phyloP scores from a whole-genome alignment of 1,284 basidiomycete genomes.

The Malassezia yamatoensis region DNA sequence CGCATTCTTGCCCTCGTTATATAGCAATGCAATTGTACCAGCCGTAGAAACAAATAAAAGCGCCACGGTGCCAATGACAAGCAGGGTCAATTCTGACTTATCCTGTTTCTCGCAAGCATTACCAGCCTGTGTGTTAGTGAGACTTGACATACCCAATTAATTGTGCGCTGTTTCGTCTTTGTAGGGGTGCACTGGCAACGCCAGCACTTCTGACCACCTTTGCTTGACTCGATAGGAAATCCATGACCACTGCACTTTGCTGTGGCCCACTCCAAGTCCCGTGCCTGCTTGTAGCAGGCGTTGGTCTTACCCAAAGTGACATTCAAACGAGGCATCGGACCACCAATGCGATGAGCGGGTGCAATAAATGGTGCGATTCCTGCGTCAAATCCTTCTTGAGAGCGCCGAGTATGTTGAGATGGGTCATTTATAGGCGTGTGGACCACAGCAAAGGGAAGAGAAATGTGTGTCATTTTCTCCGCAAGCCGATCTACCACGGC shows the following conservation, averaged over 20 bases:
- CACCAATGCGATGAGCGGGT: neutral
- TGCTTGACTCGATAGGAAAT: conserved; percentile 22
- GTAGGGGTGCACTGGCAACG: conserved; percentile 29
- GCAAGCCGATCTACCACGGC: neutral
- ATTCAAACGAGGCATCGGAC: neutral
- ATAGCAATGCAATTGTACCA: conserved; percentile 28
- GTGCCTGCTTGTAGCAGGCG: conserved; percentile 25
- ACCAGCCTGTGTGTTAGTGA: conserved; percentile 17
- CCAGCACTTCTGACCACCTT: conserved; percentile 34
- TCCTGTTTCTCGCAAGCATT: conserved; percentile 44
- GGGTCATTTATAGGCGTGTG: neutral
- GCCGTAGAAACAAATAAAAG: conserved; percentile 23
- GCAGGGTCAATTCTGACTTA: conserved; percentile 27
- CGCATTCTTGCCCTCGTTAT: conserved; percentile 22
- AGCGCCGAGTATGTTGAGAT: neutral
- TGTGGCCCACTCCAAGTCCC: conserved; percentile 27
- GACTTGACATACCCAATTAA: conserved; percentile 21
- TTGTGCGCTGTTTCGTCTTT: conserved; percentile 20
- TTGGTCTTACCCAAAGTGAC: neutral
- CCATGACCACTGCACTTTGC: conserved; percentile 34
- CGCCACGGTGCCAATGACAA: conserved; percentile 26
- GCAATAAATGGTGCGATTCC: neutral
- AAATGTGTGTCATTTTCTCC: neutral
- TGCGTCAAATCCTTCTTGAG: neutral
- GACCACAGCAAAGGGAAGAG: conserved; percentile 1